Evolutionary conservation across 805 yeast genomes (phyloP).

Genomic region (Ogataea minuta): DNA sequence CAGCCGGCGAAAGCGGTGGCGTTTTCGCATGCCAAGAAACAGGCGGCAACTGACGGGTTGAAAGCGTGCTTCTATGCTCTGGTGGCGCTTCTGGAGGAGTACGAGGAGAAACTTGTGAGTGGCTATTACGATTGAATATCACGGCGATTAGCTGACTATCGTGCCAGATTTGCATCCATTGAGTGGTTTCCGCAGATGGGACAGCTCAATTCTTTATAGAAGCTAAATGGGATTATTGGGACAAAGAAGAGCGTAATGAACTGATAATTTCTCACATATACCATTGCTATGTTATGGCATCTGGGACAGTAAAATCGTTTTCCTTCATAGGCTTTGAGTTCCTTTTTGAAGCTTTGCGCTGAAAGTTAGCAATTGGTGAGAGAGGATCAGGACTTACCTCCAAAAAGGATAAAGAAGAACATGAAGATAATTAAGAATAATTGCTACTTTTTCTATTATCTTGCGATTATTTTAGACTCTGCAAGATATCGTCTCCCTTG

Average conservation of each 20-base stretch:
- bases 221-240: constrained; percentile 28
- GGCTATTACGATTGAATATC: constrained; percentile 23
- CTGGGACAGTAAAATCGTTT: constrained; percentile 24
- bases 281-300: constrained; percentile 31
- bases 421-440: constrained; percentile 11
- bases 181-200: constrained; percentile 23
- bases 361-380: not conserved
- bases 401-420: constrained; percentile 23
- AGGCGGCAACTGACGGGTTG: constrained; percentile 46
- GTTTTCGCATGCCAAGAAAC: constrained; percentile 43
- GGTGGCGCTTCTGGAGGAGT: constrained; percentile 29
- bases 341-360: constrained; percentile 18
- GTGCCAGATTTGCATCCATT: constrained; percentile 12
- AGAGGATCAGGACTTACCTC: constrained; percentile 16
- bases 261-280: constrained; percentile 20
- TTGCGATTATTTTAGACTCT: constrained; percentile 3
- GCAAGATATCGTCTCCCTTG: constrained; percentile 35
- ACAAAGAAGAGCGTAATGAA: constrained; percentile 27
- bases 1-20: constrained; percentile 36
- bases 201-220: constrained; percentile 26
- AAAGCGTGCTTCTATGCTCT: constrained; percentile 42
- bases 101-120: constrained; percentile 25
- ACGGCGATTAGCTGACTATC: not conserved
- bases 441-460: constrained; percentile 6
- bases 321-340: constrained; percentile 12